Evolutionary conservation across 352 stramenopile genomes (phyloP).

Genomic region (Chrysophaeum taylorii): DNA sequence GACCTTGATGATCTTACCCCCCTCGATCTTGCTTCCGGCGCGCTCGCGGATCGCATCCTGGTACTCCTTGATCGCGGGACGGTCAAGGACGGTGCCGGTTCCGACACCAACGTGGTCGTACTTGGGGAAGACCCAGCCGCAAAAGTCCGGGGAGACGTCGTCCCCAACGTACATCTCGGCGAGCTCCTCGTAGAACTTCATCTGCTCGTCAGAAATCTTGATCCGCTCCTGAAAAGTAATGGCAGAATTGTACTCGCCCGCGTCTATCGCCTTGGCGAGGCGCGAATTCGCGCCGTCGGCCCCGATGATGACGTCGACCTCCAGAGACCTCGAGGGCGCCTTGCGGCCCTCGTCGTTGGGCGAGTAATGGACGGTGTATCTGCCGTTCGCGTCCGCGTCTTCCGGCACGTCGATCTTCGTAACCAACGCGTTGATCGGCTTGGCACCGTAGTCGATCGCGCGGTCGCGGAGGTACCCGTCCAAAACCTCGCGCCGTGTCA

Average conservation of each 20-base stretch:
- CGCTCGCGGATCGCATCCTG: constrained; percentile 71
- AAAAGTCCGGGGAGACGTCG: constrained; percentile 73
- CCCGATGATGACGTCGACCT: constrained; percentile 65
- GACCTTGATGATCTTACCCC: constrained; percentile 76
- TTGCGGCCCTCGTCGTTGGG: constrained; percentile 40
- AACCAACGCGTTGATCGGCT: constrained; percentile 63
- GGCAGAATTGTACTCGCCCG: constrained; percentile 73
- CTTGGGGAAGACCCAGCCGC: constrained; percentile 76
- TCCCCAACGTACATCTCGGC: constrained; percentile 77
- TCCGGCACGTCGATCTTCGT: constrained; percentile 58
- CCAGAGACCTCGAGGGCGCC: constrained; percentile 40
- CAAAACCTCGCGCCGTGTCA: constrained; percentile 68
- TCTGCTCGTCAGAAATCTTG: constrained; percentile 70
- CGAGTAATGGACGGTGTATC: constrained; percentile 56
- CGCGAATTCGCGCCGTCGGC: constrained; percentile 69
- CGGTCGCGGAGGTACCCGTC: constrained; percentile 63
- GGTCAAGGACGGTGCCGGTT: constrained; percentile 69
- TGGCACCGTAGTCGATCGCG: constrained; percentile 53
- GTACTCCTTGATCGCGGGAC: constrained; percentile 73
- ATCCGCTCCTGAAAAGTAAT: constrained; percentile 78
- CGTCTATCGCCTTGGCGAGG: constrained; percentile 71
- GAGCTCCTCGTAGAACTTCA: constrained; percentile 74
- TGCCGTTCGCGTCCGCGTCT: constrained; percentile 28
- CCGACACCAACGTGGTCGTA: constrained; percentile 74
- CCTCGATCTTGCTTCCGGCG: constrained; percentile 65